These are phyloP conservation scores for Micromonas pusilla DNA, from an alignment of 139 green algal species.

Conservation along the genomic window DNA sequence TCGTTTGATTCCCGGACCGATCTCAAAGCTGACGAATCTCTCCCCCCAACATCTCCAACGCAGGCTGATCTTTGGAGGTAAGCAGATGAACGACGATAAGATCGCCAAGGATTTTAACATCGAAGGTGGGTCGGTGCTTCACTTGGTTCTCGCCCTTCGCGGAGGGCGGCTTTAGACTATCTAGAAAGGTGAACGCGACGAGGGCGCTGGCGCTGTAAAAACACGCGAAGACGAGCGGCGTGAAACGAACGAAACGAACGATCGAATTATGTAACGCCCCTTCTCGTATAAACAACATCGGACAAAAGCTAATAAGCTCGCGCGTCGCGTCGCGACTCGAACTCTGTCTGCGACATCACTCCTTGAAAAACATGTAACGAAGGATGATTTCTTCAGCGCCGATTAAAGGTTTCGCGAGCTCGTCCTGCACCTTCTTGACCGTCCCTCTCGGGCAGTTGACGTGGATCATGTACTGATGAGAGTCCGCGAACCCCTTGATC, in stretches of 20 bases:
- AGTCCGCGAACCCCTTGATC: constrained; percentile 20
- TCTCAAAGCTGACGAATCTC: not conserved
- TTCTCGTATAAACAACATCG: no score
- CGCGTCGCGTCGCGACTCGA: no score
- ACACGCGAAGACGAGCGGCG: no score
- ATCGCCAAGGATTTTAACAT: constrained; percentile 97
- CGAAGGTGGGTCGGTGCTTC: constrained; percentile 92
- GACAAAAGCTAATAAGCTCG: no score
- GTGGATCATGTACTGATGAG: constrained; percentile 9
- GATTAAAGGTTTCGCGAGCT: not conserved
- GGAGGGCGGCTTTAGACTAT: constrained; percentile 17
- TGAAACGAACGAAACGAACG: no score
- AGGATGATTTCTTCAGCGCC: constrained; percentile 9
- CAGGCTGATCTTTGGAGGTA: constrained; percentile 67
- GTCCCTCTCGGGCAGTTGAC: not conserved
- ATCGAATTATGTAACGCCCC: no score
- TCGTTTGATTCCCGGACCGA: not conserved
- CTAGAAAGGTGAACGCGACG: no score
- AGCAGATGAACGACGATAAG: constrained; percentile 99
- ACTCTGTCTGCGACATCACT: no score
- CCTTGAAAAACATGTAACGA: constrained; percentile 14
- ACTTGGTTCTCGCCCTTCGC: constrained; percentile 71
- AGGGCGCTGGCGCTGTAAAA: no score
- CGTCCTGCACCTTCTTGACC: not conserved
- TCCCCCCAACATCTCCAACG: not conserved